Evolutionary conservation across 805 yeast genomes (phyloP).

Genomic region (Candida verbasci): DNA sequence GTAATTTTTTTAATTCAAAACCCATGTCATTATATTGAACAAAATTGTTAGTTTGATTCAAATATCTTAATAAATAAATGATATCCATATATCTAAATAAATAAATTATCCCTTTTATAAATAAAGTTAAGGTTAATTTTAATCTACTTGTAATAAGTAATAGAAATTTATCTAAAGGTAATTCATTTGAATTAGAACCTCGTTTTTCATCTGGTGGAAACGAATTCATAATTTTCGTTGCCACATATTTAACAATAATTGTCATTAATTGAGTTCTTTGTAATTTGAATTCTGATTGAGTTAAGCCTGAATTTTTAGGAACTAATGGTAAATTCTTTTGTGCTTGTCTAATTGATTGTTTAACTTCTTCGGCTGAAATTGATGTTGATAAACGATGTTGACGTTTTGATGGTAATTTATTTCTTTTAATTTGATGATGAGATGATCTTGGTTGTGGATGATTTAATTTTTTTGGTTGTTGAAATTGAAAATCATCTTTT

Average conservation of each 20-base stretch:
- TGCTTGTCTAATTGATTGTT: slow-evolving; percentile 2
- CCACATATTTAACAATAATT: slow-evolving; percentile 37
- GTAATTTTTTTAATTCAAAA: slow-evolving; percentile 35
- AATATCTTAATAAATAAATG: slow-evolving; percentile 39
- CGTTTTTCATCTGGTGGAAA: slow-evolving; percentile 35
- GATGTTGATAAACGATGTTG: slow-evolving; percentile 3
- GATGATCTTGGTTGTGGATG: neutral
- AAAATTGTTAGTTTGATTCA: slow-evolving; percentile 42
- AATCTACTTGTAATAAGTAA: slow-evolving; percentile 35
- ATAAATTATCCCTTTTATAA: slow-evolving; percentile 39
- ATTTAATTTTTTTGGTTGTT: slow-evolving; percentile 7
- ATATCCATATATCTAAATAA: slow-evolving; percentile 45
- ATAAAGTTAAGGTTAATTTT: slow-evolving; percentile 28
- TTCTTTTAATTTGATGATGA: neutral
- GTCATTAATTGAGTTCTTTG: slow-evolving; percentile 39
- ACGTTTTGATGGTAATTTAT: neutral
- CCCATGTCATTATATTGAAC: slow-evolving; percentile 43
- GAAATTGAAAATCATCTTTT: slow-evolving; percentile 3
- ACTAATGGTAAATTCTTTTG: slow-evolving; percentile 1
- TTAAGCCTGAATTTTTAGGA: neutral
- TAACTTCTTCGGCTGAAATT: slow-evolving; percentile 3
- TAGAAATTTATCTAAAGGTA: slow-evolving; percentile 38
- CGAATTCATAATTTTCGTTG: slow-evolving; percentile 39
- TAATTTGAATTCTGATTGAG: slow-evolving; percentile 20
- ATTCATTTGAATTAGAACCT: slow-evolving; percentile 18